Evolutionary conservation across 1,139 yeast species (phyloP), one percentile per base, ranked within the genome.

Genomic region (Lodderomyces orthopsilosis): DNA sequence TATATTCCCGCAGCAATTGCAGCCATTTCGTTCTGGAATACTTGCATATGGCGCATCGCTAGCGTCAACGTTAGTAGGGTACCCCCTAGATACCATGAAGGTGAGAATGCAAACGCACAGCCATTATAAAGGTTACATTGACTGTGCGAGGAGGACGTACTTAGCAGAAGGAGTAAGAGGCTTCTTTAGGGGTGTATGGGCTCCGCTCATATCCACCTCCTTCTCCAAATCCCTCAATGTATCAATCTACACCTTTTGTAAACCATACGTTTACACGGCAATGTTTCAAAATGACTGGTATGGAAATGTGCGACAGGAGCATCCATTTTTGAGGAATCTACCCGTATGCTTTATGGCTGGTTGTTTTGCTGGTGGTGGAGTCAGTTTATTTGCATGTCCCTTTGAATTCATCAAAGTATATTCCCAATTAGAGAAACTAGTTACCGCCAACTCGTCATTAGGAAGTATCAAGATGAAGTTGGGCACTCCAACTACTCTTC

Each of bases 381-480:
- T 85, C 12, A 75, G 90, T 1, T 41, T 79, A 4, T 77, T 85
- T 58, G 87, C 94, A 2, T 84, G 93, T 54, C 96, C 96, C 0
- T 88, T 88, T 59, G 96, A 88, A 59, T 80, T 86, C 60, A 82
- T 93, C 40, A 89, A 89, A 58, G 73, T 88, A 6, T 87, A 85
- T 48, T 85, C 93, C 35, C 96, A 89, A 59, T 77, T 88, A 53
- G 70, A 80, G 53, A 57, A 75, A 47, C 58, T 80, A 55, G 74
- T 77, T 38, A 51, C 56, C 9, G 40, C 43, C 6, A 46, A 50
- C 35, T 15, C 34, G 17, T 37, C 40, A 14, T 30, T 30, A 9
- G 34, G 19, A 15, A 30, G 34, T 15, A 17, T 35, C 18, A 24
- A 24, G 19, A 51, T 46, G 24, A 49, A 46, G 17, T 32, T 38